phyloP scores from a whole-genome alignment of 495 filamentous ascomycete species.

The Bathelium albidoporum region DNA sequence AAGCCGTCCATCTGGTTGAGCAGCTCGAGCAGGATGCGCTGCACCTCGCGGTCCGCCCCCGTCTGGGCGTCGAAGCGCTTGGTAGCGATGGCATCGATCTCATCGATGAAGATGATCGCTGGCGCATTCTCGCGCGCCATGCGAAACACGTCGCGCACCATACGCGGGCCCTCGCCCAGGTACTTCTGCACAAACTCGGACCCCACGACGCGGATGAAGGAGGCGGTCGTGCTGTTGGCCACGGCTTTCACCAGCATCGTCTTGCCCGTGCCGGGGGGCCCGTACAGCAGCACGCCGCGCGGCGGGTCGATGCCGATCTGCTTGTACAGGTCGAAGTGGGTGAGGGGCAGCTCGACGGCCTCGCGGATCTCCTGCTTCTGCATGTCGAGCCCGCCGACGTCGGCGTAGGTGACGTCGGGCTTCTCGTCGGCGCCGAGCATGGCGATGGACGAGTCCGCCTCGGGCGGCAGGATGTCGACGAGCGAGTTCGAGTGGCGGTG shows the following conservation, averaged over 20 bases:
- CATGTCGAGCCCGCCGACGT: slow-evolving; percentile 97
- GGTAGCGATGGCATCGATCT: slow-evolving; percentile 97
- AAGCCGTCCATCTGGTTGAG: slow-evolving; percentile 99
- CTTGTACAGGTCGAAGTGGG: slow-evolving; percentile 96
- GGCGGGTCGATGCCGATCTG: slow-evolving; percentile 98
- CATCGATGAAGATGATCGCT: slow-evolving; percentile 98
- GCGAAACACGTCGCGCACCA: slow-evolving; percentile 98
- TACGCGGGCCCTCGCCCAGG: slow-evolving; percentile 90
- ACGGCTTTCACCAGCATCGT: slow-evolving; percentile 99
- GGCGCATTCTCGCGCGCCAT: slow-evolving; percentile 98
- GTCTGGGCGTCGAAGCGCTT: slow-evolving; percentile 99
- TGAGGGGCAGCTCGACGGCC: slow-evolving; percentile 90
- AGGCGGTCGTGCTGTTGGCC: slow-evolving; percentile 94
- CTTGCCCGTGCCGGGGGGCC: slow-evolving; percentile 94
- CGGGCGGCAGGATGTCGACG: slow-evolving; percentile 93
- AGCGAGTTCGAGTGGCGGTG: slow-evolving; percentile 97
- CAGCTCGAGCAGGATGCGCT: slow-evolving; percentile 92
- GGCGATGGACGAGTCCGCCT: slow-evolving; percentile 95
- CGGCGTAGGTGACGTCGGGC: slow-evolving; percentile 95
- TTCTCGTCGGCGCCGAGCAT: slow-evolving; percentile 96
- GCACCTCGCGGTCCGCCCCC: slow-evolving; percentile 92
- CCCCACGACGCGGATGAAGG: slow-evolving; percentile 95
- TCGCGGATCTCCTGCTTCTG: slow-evolving; percentile 99
- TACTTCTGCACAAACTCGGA: slow-evolving; percentile 99
- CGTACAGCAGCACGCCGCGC: slow-evolving; percentile 90